phyloP scores from a whole-genome alignment of 2,329 filamentous ascomycete species.

The Capronia epimyces region DNA sequence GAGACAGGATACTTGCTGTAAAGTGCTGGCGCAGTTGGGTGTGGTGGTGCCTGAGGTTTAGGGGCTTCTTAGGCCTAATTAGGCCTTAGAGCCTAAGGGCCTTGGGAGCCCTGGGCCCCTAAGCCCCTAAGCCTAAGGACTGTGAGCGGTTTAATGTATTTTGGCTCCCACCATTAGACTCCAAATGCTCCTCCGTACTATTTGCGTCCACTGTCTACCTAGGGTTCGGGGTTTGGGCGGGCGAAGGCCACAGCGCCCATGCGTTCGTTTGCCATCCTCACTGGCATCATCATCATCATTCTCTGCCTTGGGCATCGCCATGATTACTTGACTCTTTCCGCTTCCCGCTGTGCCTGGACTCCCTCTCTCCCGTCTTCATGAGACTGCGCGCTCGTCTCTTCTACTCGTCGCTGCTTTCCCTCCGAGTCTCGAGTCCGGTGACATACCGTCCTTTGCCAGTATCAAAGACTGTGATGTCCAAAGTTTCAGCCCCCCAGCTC shows the following conservation, averaged over 20 bases:
- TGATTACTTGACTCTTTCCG: background rate
- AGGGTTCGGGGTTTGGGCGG: no score
- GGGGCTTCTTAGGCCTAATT: no score
- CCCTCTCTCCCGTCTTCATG: slow-evolving; percentile 15
- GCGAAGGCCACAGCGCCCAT: background rate
- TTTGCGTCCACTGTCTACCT: no score
- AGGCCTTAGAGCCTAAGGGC: no score
- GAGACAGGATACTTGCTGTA: no score
- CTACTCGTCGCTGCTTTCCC: slow-evolving; percentile 12
- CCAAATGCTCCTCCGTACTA: no score
- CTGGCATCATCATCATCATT: background rate
- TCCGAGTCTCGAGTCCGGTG: slow-evolving; percentile 5
- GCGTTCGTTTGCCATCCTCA: background rate
- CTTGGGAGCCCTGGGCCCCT: no score
- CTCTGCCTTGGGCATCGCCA: background rate
- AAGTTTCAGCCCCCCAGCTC: slow-evolving; percentile 2
- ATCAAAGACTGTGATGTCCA: slow-evolving; percentile 9
- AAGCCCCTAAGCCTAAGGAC: no score
- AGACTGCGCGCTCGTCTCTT: slow-evolving; percentile 18
- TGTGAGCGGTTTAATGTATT: no score
- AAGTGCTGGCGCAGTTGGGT: no score
- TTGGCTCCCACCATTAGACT: no score
- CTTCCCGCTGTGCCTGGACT: background rate
- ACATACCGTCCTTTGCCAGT: slow-evolving; percentile 11
- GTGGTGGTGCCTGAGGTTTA: no score